Evolutionary conservation across 495 filamentous ascomycete species (phyloP).

Genomic region (Paragyromitra xinjiangensis): DNA sequence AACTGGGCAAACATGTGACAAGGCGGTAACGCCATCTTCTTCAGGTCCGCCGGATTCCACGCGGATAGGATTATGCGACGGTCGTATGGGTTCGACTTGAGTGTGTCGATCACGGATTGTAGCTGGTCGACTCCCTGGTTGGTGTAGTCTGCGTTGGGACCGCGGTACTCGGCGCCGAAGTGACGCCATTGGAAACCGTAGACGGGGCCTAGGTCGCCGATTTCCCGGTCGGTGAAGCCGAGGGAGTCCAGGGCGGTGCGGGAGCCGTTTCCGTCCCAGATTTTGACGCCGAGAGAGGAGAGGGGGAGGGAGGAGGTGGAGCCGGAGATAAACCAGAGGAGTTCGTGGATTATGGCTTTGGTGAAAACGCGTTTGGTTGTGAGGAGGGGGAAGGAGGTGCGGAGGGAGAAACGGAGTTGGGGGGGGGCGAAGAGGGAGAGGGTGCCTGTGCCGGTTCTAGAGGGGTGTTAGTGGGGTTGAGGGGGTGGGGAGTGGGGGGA

Average conservation of each 20-base stretch:
- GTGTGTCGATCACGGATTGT: constrained; percentile 81
- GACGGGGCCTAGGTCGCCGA: constrained; percentile 91
- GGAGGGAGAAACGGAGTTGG: constrained; percentile 84
- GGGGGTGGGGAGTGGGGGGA: background rate
- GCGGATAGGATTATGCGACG: constrained; percentile 86
- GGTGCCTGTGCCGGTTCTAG: constrained; percentile 91
- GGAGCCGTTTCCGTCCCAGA: constrained; percentile 97
- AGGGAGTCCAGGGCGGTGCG: constrained; percentile 86
- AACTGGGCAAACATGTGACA: constrained; percentile 99
- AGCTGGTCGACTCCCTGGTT: constrained; percentile 93
- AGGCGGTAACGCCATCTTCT: constrained; percentile 91
- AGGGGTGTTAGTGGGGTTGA: constrained; percentile 16
- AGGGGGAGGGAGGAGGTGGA: constrained; percentile 79
- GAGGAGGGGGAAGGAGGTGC: constrained; percentile 83
- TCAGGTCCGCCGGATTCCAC: constrained; percentile 89
- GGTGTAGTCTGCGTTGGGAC: constrained; percentile 80
- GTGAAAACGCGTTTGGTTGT: constrained; percentile 97
- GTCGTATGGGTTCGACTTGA: constrained; percentile 83
- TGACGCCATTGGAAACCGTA: constrained; percentile 99
- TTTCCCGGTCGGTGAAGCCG: constrained; percentile 78
- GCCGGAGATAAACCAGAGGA: constrained; percentile 94
- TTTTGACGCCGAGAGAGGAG: constrained; percentile 81
- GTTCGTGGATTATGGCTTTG: constrained; percentile 87
- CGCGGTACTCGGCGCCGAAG: constrained; percentile 88
- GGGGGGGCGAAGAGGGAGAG: constrained; percentile 85